Percentiles rank a stretch among this genome's conserved stretches.
Evolutionary conservation across 495 filamentous ascomycete genomes (phyloP).

Genomic region (Tuber indicum): DNA sequence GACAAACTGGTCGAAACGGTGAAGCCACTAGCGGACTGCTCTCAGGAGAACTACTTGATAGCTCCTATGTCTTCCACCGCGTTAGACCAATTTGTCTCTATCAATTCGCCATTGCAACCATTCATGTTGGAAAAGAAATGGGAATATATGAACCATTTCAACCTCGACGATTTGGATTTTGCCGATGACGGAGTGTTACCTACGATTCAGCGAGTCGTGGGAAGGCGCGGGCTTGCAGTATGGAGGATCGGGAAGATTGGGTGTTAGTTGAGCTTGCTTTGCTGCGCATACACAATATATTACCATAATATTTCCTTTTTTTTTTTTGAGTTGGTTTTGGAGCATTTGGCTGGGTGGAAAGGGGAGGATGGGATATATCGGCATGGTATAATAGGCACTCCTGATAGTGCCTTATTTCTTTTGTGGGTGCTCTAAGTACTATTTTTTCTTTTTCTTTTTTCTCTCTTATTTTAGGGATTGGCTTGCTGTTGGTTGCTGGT

Average conservation of each 20-base stretch:
- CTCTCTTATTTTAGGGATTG: not conserved
- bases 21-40: constrained; percentile 54
- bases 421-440: not conserved
- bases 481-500: not conserved
- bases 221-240: constrained; percentile 68
- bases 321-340: not conserved
- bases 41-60: constrained; percentile 56
- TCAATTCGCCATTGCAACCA: constrained; percentile 39
- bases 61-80: constrained; percentile 66
- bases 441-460: not conserved
- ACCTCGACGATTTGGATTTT: constrained; percentile 89
- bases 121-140: constrained; percentile 61
- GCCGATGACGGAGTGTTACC: constrained; percentile 70
- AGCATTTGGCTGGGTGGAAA: not conserved
- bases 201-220: constrained; percentile 69
- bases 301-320: not conserved
- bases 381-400: not conserved
- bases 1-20: constrained; percentile 56
- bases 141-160: constrained; percentile 68
- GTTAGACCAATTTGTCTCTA: constrained; percentile 52
- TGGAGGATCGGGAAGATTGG: constrained; percentile 58
- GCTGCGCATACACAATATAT: not conserved
- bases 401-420: not conserved
- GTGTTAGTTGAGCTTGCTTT: constrained; percentile 8
- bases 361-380: not conserved